phyloP scores from a whole-genome alignment of 306 rosid species.

The Pyrus pyrifolia region DNA sequence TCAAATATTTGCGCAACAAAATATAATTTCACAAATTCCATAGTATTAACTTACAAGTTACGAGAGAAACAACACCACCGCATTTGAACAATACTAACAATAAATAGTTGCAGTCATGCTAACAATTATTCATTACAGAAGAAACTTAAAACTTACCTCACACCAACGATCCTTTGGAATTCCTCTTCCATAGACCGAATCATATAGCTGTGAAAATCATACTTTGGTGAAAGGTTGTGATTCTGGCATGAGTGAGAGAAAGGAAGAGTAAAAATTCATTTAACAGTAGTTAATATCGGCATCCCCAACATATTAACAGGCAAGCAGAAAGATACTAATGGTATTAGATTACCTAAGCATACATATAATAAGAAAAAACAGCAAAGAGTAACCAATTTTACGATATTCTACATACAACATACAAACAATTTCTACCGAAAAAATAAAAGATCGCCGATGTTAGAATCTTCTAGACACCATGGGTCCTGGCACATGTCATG shows the following conservation, averaged over 20 bases:
- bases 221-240: constrained; percentile 64
- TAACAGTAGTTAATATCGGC: not conserved
- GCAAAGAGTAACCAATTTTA: not conserved
- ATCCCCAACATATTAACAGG: not conserved
- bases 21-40: not conserved
- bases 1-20: not conserved
- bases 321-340: not conserved
- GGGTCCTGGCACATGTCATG: not conserved
- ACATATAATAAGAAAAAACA: not conserved
- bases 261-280: constrained; percentile 8
- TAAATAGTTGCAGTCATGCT: not conserved
- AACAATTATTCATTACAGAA: not conserved
- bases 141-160: constrained; percentile 49
- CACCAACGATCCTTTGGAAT: constrained; percentile 95
- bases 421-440: not conserved
- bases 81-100: not conserved
- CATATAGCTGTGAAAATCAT: constrained; percentile 98
- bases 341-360: not conserved
- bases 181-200: constrained; percentile 98
- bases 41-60: too few species aligned
- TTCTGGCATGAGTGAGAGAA: constrained; percentile 57
- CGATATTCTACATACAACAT: not conserved
- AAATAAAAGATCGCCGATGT: not conserved
- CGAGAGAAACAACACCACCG: too few species aligned
- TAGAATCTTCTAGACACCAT: not conserved